Evolutionary conservation across 352 stramenopile genomes (phyloP).

Genomic region (Phytophthora multivora): DNA sequence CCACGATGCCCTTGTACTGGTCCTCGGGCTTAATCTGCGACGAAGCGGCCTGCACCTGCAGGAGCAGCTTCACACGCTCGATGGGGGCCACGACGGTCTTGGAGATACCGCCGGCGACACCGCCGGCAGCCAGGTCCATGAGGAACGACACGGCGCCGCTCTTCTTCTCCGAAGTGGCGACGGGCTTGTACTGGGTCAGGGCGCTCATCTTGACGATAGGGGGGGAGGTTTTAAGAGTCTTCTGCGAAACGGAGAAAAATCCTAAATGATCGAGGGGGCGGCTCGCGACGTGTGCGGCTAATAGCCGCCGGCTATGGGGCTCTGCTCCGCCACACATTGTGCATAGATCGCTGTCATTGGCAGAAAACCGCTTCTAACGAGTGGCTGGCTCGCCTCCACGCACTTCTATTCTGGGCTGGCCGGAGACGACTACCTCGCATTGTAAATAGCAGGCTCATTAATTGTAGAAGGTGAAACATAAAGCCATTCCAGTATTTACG

Average conservation of each 20-base stretch:
- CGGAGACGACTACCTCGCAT: neutral
- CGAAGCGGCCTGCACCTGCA: conserved; percentile 91
- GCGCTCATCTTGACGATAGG: conserved; percentile 67
- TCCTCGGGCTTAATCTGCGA: conserved; percentile 91
- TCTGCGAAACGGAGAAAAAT: conserved; percentile 84
- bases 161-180: conserved; percentile 81
- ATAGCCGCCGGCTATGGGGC: too few species aligned
- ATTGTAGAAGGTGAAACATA: neutral
- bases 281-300: conserved; percentile 6
- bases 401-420: conserved; percentile 15
- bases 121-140: conserved; percentile 83
- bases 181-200: conserved; percentile 76
- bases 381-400: conserved; percentile 28
- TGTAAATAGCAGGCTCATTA: neutral
- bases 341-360: conserved; percentile 35
- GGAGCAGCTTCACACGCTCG: conserved; percentile 92
- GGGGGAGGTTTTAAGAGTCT: conserved; percentile 44
- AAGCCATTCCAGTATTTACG: neutral
- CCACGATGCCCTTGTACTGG: conserved; percentile 92
- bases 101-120: conserved; percentile 87
- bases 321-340: conserved; percentile 60
- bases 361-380: conserved; percentile 61
- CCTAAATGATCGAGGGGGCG: conserved; percentile 62
- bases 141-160: conserved; percentile 68
- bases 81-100: conserved; percentile 92